Evolutionary conservation across 2,329 filamentous ascomycete genomes (phyloP).

Genomic region (Xylariaceae sp.): DNA sequence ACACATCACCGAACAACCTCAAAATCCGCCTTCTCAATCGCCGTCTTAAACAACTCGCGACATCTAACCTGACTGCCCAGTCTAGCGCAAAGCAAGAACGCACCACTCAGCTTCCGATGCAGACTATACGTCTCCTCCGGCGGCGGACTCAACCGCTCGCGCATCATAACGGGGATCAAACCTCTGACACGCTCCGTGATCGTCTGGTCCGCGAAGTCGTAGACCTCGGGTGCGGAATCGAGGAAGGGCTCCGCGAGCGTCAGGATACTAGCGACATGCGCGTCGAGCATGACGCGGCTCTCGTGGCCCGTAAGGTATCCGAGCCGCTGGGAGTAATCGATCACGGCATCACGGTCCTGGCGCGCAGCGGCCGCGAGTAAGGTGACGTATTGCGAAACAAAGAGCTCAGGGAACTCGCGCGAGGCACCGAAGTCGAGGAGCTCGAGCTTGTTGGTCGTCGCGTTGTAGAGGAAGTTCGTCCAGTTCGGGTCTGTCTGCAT

Average conservation of each 20-base stretch:
- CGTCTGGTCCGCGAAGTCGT: constrained; percentile 91
- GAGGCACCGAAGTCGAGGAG: constrained; percentile 94
- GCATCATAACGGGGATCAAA: constrained; percentile 89
- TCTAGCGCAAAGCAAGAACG: constrained; percentile 84
- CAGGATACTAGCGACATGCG: constrained; percentile 80
- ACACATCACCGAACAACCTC: constrained; percentile 9
- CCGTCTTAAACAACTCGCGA: constrained; percentile 68
- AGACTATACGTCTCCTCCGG: constrained; percentile 97
- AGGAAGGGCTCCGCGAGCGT: constrained; percentile 91
- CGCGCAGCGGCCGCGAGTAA: constrained; percentile 76
- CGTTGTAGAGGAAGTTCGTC: constrained; percentile 96
- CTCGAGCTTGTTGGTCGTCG: constrained; percentile 65
- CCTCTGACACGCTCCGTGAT: constrained; percentile 89
- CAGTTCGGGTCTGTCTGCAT: constrained; percentile 99
- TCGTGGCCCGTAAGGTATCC: constrained; percentile 93
- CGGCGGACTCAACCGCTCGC: constrained; percentile 80
- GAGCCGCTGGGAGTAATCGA: constrained; percentile 64
- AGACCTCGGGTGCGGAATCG: constrained; percentile 68
- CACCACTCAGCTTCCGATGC: constrained; percentile 91
- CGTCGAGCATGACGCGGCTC: constrained; percentile 77
- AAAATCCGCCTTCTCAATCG: constrained; percentile 36
- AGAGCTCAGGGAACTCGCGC: constrained; percentile 73
- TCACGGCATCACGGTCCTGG: constrained; percentile 59
- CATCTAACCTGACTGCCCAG: constrained; percentile 79
- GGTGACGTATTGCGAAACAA: constrained; percentile 73